Percentiles rank a stretch among this genome's conserved stretches.
phyloP scores from a whole-genome alignment of 352 stramenopile genomes.

The Phytophthora fragariaefolia region DNA sequence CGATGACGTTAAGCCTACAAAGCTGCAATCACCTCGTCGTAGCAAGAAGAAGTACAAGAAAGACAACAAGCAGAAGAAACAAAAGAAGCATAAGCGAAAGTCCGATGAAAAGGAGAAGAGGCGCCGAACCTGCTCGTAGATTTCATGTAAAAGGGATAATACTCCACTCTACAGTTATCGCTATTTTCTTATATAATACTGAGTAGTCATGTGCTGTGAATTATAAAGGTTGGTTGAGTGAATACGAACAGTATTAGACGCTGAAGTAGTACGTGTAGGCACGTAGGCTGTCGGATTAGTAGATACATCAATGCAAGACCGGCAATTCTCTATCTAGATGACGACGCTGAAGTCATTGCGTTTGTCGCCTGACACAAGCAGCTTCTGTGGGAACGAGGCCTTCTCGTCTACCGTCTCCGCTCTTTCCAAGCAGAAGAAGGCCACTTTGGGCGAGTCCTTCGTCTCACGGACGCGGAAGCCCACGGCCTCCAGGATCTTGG shows the following conservation, averaged over 20 bases:
- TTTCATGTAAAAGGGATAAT: no score
- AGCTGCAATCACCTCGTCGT: neutral
- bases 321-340: conserved; percentile 46
- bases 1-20: conserved; percentile 42
- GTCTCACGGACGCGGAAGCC: conserved; percentile 72
- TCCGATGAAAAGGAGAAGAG: conserved; percentile 27
- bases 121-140: no score
- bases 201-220: no score
- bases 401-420: conserved; percentile 31
- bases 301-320: conserved; percentile 29
- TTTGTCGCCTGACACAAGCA: conserved; percentile 56
- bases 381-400: conserved; percentile 53
- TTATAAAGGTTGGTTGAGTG: no score
- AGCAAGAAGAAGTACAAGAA: conserved; percentile 38
- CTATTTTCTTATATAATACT: no score
- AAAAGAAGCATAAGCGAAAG: conserved; percentile 41
- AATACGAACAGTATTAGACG: no score
- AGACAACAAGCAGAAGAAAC: conserved; percentile 42
- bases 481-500: conserved; percentile 69
- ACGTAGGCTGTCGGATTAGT: conserved; percentile 27
- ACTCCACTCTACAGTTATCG: no score
- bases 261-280: conserved; percentile 5
- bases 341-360: conserved; percentile 76
- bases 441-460: conserved; percentile 82
- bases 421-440: conserved; percentile 84